These are phyloP conservation scores for Capniomyces stellatus DNA, from an alignment of 371 early-diverging fungal genomes.

Conservation along the genomic window DNA sequence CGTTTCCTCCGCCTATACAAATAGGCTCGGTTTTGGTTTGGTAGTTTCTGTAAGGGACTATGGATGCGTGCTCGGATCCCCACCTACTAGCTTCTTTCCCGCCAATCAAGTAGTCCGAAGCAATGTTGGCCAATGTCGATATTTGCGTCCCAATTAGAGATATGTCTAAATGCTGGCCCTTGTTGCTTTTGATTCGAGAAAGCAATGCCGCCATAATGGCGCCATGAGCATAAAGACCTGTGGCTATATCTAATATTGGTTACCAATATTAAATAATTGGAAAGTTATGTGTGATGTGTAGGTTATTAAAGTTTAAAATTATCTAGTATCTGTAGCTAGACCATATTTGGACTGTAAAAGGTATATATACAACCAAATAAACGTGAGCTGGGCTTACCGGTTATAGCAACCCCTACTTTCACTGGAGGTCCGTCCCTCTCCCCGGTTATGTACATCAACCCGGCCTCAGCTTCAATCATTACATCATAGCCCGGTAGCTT, in stretches of 20 bases:
- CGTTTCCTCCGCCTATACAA: conserved; percentile 79
- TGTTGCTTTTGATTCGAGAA: conserved; percentile 38
- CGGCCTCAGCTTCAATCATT: conserved; percentile 84
- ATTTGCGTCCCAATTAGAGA: conserved; percentile 73
- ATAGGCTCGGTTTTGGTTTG: conserved; percentile 65
- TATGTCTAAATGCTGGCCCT: conserved; percentile 73
- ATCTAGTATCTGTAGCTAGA: not conserved
- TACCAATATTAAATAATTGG: conserved; percentile 4
- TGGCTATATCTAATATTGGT: conserved; percentile 37
- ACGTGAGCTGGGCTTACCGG: conserved; percentile 49
- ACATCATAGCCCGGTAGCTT: conserved; percentile 79
- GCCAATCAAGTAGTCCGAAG: conserved; percentile 65
- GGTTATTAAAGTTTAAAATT: conserved; percentile 3
- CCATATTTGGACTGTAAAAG: not conserved
- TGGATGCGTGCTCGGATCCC: conserved; percentile 78
- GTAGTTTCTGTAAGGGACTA: conserved; percentile 82
- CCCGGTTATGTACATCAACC: conserved; percentile 90
- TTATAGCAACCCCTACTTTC: conserved; percentile 90
- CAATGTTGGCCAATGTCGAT: conserved; percentile 74
- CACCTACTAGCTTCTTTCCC: conserved; percentile 56
- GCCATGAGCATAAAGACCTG: conserved; percentile 75
- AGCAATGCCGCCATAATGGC: conserved; percentile 77
- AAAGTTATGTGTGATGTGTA: conserved; percentile 3
- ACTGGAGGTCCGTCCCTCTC: conserved; percentile 64
- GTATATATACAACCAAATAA: conserved; percentile 1